phyloP scores from a whole-genome alignment of 768 basidiomycete genomes.

The Suillus plorans region DNA sequence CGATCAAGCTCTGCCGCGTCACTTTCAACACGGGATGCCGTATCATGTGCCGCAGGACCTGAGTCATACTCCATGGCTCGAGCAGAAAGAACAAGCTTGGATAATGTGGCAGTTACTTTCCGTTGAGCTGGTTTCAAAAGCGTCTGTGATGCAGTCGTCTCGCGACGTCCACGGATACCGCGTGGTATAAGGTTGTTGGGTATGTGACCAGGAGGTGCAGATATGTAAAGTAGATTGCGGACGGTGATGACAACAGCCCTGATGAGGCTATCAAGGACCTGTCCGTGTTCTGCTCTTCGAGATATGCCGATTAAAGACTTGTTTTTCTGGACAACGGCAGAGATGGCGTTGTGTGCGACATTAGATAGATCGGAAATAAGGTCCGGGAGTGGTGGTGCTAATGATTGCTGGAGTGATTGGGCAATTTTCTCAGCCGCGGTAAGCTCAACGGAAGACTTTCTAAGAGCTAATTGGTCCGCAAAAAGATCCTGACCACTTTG shows the following conservation, averaged over 20 bases:
- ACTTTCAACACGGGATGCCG: slow-evolving; percentile 67
- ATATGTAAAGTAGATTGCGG: slow-evolving; percentile 72
- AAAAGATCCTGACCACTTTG: slow-evolving; percentile 26
- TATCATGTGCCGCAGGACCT: slow-evolving; percentile 58
- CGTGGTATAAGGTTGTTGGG: slow-evolving; percentile 53
- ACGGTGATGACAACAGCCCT: slow-evolving; percentile 66
- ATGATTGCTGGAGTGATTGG: slow-evolving; percentile 57
- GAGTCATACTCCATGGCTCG: slow-evolving; percentile 86
- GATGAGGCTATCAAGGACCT: slow-evolving; percentile 62
- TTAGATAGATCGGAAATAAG: slow-evolving; percentile 61
- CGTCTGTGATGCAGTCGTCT: slow-evolving; percentile 47
- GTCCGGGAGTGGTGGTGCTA: slow-evolving; percentile 59
- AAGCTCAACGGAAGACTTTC: slow-evolving; percentile 39
- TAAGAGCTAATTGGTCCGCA: slow-evolving; percentile 14
- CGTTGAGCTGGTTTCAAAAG: slow-evolving; percentile 78
- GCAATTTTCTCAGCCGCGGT: slow-evolving; percentile 71
- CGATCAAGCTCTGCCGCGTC: slow-evolving; percentile 77
- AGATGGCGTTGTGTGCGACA: slow-evolving; percentile 57
- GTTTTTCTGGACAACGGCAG: slow-evolving; percentile 56
- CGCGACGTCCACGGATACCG: slow-evolving; percentile 44
- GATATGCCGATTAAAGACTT: slow-evolving; percentile 46
- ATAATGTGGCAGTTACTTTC: slow-evolving; percentile 86
- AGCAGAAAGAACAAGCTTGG: slow-evolving; percentile 86
- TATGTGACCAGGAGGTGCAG: slow-evolving; percentile 61
- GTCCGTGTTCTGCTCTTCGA: slow-evolving; percentile 54